Base-by-base conservation (phyloP, 164 flowering plant species). In the Macadamia tetraphylla region DNA sequence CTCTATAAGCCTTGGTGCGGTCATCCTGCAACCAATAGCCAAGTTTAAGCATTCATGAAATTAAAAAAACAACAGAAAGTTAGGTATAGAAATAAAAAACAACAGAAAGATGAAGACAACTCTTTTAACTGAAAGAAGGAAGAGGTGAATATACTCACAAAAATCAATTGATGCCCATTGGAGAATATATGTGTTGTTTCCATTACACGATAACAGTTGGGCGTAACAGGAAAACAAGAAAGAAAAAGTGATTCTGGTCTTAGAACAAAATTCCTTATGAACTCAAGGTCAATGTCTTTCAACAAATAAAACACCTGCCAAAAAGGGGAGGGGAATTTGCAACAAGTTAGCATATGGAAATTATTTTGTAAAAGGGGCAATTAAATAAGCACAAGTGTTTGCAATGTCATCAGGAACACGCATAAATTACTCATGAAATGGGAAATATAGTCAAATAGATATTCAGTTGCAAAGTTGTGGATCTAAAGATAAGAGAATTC, bases 191-290 rank as follows among this genome's bases (percentile, higher is more conserved):
- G 80, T 10, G 69, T 64, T 7, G 80, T 62, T 79, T 92, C 98
- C 51, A 81, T 75, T 58, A 92, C 84, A 35, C 99, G 97, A 55
- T 83, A 86, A 72, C 81, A 65, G 73, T 95, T 95, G 30, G 99
- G 94, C 11, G 96, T 92, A 32, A 95, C 83, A 9, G 87, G 90
- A 46, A 88, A 78, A 67, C 77, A 72, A 53, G 76, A 76, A 48
- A 92, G 79, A 65, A 87, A 87, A 65, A 91, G 69, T 17, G 83
- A 67, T 43, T 83, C 78, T 9, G 40, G 68, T 68, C 70, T 80
- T n/a, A 71, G 43, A 70, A 79, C 71, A 75, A 75, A 70, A 67
- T 77, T 76, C 67, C 73, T 59, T 6, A 88, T 66, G 67, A 81
- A 69, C 42, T 62, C 65, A 29, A 73, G 80, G 68, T 84, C 84